A percentile compares a stretch with the other conserved stretches of the same genome.
phyloP scores from a whole-genome alignment of 225 moss, liverwort and hornwort species.

The Asterella californica region DNA sequence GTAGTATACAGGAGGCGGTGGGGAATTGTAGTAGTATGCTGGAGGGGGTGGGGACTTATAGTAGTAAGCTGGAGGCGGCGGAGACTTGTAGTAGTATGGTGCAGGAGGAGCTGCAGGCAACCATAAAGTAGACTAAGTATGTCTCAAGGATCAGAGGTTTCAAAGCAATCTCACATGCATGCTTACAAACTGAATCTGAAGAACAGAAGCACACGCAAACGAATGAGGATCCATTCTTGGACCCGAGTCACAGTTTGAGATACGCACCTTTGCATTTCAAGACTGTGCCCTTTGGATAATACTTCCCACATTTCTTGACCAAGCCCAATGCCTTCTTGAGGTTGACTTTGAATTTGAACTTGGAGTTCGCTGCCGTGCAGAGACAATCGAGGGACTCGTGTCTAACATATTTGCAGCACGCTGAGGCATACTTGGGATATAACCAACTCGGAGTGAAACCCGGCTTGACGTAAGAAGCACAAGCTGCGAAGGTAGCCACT shows the following conservation, averaged over 20 bases:
- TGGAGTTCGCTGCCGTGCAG: constrained; percentile 2
- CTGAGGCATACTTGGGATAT: background rate
- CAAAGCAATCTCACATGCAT: background rate
- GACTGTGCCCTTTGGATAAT: constrained; percentile 4
- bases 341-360: constrained; percentile 1
- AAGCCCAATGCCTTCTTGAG: constrained; percentile 11
- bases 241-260: background rate
- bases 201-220: background rate
- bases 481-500: background rate
- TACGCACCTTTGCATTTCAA: constrained; percentile 6
- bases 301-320: constrained; percentile 19
- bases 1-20: background rate
- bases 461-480: background rate
- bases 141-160: background rate
- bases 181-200: background rate
- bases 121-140: background rate
- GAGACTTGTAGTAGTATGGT: background rate
- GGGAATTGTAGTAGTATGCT: background rate
- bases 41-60: constrained; percentile 1
- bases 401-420: constrained; percentile 1
- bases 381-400: background rate
- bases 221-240: background rate
- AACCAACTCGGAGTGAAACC: background rate
- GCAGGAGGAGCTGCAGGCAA: constrained; percentile 8
- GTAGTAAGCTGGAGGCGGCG: constrained; percentile 6